These are phyloP conservation scores for Hura crepitans DNA, from an alignment of 441 rosid genomes.

Conservation along the genomic window DNA sequence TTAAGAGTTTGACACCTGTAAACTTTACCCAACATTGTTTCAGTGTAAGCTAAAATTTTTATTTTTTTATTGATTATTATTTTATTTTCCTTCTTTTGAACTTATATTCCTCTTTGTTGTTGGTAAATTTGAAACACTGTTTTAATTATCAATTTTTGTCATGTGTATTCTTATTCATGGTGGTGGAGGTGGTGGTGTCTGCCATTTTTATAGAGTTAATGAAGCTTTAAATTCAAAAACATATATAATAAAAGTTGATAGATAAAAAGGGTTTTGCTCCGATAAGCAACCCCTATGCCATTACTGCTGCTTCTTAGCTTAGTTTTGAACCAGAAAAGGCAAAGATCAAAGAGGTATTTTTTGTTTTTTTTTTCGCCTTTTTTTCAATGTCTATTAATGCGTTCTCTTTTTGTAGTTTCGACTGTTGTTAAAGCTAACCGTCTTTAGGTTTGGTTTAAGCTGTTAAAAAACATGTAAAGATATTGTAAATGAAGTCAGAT, in stretches of 20 bases:
- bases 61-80: constrained; percentile 4
- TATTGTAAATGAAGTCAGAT: constrained; percentile 29
- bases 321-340: constrained; percentile 26
- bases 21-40: constrained; percentile 33
- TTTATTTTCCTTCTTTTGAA: neutral
- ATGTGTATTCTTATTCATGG: constrained; percentile 29
- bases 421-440: constrained; percentile 33
- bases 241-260: constrained; percentile 2
- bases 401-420: neutral
- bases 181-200: constrained; percentile 24
- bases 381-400: neutral
- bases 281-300: constrained; percentile 33
- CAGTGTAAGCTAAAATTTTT: constrained; percentile 28
- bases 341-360: neutral
- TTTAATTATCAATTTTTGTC: constrained; percentile 33
- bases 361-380: neutral
- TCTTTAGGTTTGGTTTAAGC: constrained; percentile 27
- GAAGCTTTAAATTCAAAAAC: constrained; percentile 28
- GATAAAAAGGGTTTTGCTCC: constrained; percentile 21
- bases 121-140: constrained; percentile 47
- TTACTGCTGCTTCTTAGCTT: constrained; percentile 33
- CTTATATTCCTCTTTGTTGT: constrained; percentile 23
- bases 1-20: constrained; percentile 71
- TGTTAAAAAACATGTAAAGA: constrained; percentile 11
- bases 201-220: constrained; percentile 37